Percentiles rank a stretch among this genome's conserved stretches.
Evolutionary conservation across 2,329 filamentous ascomycete species (phyloP).

Genomic region (Cladorrhinum sp.): DNA sequence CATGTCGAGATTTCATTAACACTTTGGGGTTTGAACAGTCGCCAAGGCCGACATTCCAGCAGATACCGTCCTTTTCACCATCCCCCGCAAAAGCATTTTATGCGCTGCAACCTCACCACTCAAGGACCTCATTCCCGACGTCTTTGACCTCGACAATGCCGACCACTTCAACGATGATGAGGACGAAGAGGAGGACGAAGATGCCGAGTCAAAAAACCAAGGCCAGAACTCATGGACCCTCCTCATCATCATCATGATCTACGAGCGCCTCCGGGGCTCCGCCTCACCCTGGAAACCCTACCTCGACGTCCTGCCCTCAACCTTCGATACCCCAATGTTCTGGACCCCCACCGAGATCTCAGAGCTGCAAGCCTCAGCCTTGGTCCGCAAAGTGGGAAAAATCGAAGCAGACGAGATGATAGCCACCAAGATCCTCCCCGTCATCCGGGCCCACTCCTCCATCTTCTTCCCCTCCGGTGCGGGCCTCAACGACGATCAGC

Average conservation of each 20-base stretch:
- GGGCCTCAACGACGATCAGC: constrained; percentile 38
- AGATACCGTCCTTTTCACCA: constrained; percentile 76
- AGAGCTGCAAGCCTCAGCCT: constrained; percentile 72
- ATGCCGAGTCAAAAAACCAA: constrained; percentile 24
- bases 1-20: no score
- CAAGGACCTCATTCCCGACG: constrained; percentile 51
- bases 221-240: constrained; percentile 52
- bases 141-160: constrained; percentile 42
- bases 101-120: constrained; percentile 70
- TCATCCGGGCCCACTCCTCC: constrained; percentile 43
- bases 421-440: constrained; percentile 49
- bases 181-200: constrained; percentile 35
- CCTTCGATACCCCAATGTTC: constrained; percentile 87
- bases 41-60: constrained; percentile 66
- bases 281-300: constrained; percentile 74
- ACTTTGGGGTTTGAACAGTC: constrained; percentile 46
- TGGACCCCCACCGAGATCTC: constrained; percentile 70
- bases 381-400: constrained; percentile 74
- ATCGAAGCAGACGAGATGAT: constrained; percentile 69
- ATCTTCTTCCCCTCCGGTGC: constrained; percentile 43
- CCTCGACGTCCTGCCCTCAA: constrained; percentile 66
- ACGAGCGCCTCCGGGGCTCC: constrained; percentile 61
- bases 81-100: constrained; percentile 70
- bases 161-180: constrained; percentile 41
- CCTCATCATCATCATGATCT: constrained; percentile 75